phyloP scores from a whole-genome alignment of 345 rosid species.

The Microthlaspi erraticum region DNA sequence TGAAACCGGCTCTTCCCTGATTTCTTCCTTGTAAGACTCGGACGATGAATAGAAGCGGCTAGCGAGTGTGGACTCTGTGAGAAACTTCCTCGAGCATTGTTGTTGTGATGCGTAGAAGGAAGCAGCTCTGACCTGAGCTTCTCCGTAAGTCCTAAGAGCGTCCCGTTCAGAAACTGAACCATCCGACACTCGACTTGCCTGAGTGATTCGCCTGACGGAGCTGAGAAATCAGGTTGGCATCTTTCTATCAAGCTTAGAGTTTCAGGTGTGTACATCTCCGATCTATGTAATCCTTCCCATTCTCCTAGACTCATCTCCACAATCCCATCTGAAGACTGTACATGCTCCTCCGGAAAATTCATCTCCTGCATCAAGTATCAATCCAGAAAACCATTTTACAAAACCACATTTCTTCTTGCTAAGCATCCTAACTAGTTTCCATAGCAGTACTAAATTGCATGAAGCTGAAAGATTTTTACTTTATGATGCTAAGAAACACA shows the following conservation, averaged over 20 bases:
- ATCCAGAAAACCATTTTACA: constrained; percentile 5
- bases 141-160: constrained; percentile 63
- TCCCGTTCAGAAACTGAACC: constrained; percentile 79
- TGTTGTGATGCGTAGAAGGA: constrained; percentile 47
- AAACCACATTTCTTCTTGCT: background rate
- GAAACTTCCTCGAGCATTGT: constrained; percentile 57
- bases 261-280: constrained; percentile 81
- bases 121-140: constrained; percentile 72
- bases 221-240: constrained; percentile 85
- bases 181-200: constrained; percentile 94
- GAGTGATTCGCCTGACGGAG: constrained; percentile 91
- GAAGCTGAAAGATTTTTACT: background rate
- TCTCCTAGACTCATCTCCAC: constrained; percentile 85
- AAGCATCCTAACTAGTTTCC: constrained; percentile 27
- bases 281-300: constrained; percentile 77
- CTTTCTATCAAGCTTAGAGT: constrained; percentile 67
- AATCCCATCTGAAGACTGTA: constrained; percentile 77
- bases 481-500: constrained; percentile 7
- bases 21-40: constrained; percentile 68
- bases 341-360: constrained; percentile 70
- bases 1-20: constrained; percentile 96
- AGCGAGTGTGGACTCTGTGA: constrained; percentile 34
- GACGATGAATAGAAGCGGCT: constrained; percentile 53
- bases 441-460: background rate
- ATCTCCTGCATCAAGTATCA: constrained; percentile 68